A percentile compares a stretch with the other conserved stretches of the same genome.
Conservation (phyloP, 345 rosid species). For the Salix exigua region DNA sequence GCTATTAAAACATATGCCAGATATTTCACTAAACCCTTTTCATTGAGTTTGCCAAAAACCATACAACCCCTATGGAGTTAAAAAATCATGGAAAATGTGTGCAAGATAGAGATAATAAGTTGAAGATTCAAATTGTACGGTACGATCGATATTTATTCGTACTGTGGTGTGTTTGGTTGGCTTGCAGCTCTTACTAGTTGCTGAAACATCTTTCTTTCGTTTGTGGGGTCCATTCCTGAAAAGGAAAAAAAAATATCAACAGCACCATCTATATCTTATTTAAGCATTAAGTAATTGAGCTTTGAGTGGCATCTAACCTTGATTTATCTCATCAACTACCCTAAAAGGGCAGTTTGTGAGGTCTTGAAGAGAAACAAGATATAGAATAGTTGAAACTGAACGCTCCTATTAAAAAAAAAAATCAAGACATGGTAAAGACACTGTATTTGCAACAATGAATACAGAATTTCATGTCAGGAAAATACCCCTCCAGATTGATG, state of each 20-base stretch:
- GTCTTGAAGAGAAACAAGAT: constrained; percentile 97
- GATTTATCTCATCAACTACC: constrained; percentile 97
- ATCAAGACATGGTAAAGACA: background rate
- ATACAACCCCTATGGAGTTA: no score
- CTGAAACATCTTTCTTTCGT: constrained; percentile 97
- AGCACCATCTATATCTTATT: background rate
- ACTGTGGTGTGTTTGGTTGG: constrained; percentile 94
- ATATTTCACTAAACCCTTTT: no score
- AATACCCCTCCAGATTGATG: constrained; percentile 97
- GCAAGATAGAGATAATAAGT: background rate
- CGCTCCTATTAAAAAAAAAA: constrained; percentile 49
- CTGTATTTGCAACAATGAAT: constrained; percentile 9
- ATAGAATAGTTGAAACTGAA: constrained; percentile 89
- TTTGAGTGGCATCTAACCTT: constrained; percentile 45
- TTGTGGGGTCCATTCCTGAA: constrained; percentile 93
- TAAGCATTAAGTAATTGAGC: background rate
- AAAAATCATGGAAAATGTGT: background rate
- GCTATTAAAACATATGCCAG: no score
- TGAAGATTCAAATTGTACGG: background rate
- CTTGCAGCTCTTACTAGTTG: constrained; percentile 94
- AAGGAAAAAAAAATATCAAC: background rate
- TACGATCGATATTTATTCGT: constrained; percentile 17
- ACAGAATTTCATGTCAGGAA: background rate
- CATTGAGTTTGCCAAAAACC: no score
- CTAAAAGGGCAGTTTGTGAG: constrained; percentile 93